These are phyloP conservation scores for Mycena latifolia DNA, from an alignment of 768 basidiomycete genomes.

Conservation along the genomic window DNA sequence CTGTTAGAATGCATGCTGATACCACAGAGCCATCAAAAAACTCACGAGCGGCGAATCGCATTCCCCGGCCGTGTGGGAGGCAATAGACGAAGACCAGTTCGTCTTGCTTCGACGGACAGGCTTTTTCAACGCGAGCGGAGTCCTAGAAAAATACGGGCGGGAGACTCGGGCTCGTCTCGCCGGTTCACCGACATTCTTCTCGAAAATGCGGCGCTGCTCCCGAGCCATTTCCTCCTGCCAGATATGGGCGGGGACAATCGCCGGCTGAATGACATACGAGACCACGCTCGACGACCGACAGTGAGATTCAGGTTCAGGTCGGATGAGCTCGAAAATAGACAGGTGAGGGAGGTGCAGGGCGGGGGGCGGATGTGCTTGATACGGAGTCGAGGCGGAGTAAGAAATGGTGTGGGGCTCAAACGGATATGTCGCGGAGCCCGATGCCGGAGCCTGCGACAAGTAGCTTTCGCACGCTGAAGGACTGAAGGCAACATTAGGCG, in stretches of 20 bases:
- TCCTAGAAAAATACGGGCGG: conserved; percentile 13
- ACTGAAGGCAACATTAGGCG: background rate
- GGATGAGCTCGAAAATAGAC: conserved; percentile 31
- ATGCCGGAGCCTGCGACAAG: background rate
- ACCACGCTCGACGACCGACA: background rate
- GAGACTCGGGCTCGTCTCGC: background rate
- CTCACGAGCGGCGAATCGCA: conserved; percentile 1
- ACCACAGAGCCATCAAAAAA: background rate
- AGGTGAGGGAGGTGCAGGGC: background rate
- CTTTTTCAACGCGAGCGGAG: conserved; percentile 3
- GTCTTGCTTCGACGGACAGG: background rate
- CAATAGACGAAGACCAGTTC: too few relatives aligned
- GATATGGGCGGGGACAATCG: background rate
- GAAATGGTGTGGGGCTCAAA: background rate
- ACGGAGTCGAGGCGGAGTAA: background rate
- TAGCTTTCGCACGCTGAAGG: background rate
- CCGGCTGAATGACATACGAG: conserved; percentile 17
- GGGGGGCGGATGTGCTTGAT: background rate
- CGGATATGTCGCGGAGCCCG: background rate
- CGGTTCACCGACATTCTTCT: background rate
- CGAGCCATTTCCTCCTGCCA: conserved; percentile 19
- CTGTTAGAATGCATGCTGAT: background rate
- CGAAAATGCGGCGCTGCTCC: background rate
- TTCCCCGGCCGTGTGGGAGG: background rate
- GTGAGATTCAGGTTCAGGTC: background rate